Evolutionary conservation across 2,329 filamentous ascomycete genomes (phyloP).

Genomic region (Aspergillus ustus): DNA sequence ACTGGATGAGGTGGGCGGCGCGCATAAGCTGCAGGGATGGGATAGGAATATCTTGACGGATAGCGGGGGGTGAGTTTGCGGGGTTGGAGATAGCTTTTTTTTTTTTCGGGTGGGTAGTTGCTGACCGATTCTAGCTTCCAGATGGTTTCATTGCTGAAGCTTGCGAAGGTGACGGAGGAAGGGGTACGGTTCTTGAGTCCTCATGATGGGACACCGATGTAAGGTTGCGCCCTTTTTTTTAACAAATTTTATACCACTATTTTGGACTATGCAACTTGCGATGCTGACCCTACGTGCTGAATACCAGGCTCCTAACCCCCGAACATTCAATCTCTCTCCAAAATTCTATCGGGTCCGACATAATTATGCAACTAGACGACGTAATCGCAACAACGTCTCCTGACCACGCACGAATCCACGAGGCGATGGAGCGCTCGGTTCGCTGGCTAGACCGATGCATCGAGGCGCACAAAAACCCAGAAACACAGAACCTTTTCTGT

Average conservation of each 20-base stretch:
- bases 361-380: constrained; percentile 99
- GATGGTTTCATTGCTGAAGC: constrained; percentile 94
- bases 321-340: constrained; percentile 96
- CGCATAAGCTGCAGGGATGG: constrained; percentile 95
- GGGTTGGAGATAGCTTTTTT: not conserved
- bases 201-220: constrained; percentile 93
- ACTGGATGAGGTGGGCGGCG: constrained; percentile 84
- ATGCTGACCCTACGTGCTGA: not conserved
- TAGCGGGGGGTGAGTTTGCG: constrained; percentile 52
- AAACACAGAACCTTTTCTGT: constrained; percentile 91
- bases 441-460: constrained; percentile 97
- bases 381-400: constrained; percentile 96
- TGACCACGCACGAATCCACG: constrained; percentile 82
- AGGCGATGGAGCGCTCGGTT: constrained; percentile 93
- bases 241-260: not conserved
- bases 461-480: constrained; percentile 80
- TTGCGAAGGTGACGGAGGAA: constrained; percentile 93
- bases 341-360: constrained; percentile 96
- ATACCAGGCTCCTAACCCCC: constrained; percentile 76
- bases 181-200: constrained; percentile 95
- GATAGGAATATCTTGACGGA: constrained; percentile 89
- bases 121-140: constrained; percentile 71
- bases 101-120: not conserved
- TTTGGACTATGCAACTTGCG: not conserved
- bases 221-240: constrained; percentile 13